These are phyloP conservation scores for Tylopilus sp. DNA, from an alignment of 1,284 basidiomycete species.

Conservation along the genomic window DNA sequence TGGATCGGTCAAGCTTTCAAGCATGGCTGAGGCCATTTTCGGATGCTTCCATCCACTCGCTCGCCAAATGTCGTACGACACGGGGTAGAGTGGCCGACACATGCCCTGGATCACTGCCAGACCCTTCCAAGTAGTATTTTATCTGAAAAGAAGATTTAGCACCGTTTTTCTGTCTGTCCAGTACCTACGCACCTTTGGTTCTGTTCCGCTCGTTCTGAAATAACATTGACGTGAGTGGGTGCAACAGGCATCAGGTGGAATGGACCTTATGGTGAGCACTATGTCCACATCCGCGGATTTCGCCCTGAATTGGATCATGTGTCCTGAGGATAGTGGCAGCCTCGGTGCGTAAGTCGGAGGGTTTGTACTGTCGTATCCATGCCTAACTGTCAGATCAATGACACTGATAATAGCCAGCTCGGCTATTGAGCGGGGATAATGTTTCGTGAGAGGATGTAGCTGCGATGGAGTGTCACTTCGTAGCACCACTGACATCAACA, in stretches of 20 bases:
- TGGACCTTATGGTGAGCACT: constrained; percentile 63
- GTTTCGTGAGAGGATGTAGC: constrained; percentile 14
- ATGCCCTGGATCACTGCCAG: constrained; percentile 44
- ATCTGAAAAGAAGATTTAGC: constrained; percentile 44
- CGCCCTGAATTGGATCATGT: constrained; percentile 82
- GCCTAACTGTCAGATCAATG: constrained; percentile 67
- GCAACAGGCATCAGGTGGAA: constrained; percentile 2
- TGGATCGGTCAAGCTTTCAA: constrained; percentile 22
- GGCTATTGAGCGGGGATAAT: constrained; percentile 61
- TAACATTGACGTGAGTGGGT: neutral
- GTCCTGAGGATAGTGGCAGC: constrained; percentile 71
- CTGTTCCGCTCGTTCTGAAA: constrained; percentile 77
- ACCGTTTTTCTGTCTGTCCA: neutral
- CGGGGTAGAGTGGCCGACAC: constrained; percentile 47
- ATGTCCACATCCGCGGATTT: constrained; percentile 45
- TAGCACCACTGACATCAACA: neutral
- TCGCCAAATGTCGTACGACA: constrained; percentile 56
- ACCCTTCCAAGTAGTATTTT: constrained; percentile 81
- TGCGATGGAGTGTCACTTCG: constrained; percentile 10
- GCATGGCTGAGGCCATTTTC: constrained; percentile 52
- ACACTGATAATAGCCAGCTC: constrained; percentile 57
- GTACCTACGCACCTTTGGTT: constrained; percentile 63
- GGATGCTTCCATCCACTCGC: constrained; percentile 65
- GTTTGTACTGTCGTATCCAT: constrained; percentile 65
- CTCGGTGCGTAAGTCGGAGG: constrained; percentile 60